A percentile compares a stretch with the other conserved stretches of the same genome.
Conservation (phyloP, 345 rosid species). For the Hibiscus mutabilis region DNA sequence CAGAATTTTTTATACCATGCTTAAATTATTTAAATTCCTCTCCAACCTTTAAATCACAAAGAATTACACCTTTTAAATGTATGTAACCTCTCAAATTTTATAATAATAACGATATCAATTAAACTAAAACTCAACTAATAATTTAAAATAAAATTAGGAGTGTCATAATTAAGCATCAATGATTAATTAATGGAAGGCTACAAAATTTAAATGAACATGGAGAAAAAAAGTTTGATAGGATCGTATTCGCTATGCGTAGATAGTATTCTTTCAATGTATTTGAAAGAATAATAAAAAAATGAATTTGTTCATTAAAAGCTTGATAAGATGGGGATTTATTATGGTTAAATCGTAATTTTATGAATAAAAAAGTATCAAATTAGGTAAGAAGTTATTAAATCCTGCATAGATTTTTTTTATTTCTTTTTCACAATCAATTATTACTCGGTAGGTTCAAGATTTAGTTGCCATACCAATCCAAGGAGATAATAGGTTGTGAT, state of each 20-base stretch:
- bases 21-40: too few species aligned
- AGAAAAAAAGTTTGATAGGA: neutral
- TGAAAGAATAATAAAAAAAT: neutral
- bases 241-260: neutral
- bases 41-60: too few species aligned
- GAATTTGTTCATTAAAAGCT: neutral
- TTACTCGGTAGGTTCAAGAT: conserved; percentile 3
- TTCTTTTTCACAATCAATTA: neutral
- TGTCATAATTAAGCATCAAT: neutral
- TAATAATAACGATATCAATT: too few species aligned
- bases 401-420: neutral
- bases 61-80: too few species aligned
- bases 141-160: too few species aligned
- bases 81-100: too few species aligned
- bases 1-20: too few species aligned
- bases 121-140: too few species aligned
- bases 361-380: neutral
- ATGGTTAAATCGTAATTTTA: neutral
- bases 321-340: neutral
- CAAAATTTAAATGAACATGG: neutral
- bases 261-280: too few species aligned
- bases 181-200: neutral
- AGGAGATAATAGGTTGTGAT: neutral
- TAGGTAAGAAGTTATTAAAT: neutral
- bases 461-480: neutral